A percentile compares a stretch with the other conserved stretches of the same genome.
Conservation (phyloP, 2,329 filamentous ascomycete genomes). For the Penicillium nordicum region DNA sequence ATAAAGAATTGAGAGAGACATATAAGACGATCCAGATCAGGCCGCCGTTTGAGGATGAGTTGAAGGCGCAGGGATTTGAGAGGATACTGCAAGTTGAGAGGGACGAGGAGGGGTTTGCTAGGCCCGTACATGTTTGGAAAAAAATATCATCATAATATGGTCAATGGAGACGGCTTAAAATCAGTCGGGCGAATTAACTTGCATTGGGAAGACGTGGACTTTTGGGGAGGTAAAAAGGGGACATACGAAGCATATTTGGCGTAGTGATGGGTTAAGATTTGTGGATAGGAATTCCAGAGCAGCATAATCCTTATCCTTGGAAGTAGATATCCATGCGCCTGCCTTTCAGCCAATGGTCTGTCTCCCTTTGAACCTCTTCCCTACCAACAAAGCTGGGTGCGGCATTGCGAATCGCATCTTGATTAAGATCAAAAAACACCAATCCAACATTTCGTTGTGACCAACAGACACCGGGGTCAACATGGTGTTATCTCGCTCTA, state of each 20-base stretch:
- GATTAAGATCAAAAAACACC: no score
- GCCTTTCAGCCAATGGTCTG: no score
- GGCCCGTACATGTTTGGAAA: conserved; percentile 27
- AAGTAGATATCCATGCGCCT: no score
- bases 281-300: no score
- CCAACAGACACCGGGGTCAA: no score
- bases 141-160: conserved; percentile 8
- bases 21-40: conserved; percentile 25
- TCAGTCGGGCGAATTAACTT: neutral
- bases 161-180: neutral
- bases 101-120: conserved; percentile 25
- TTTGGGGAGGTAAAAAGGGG: neutral
- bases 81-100: conserved; percentile 22
- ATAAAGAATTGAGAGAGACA: conserved; percentile 26
- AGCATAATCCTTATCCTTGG: no score
- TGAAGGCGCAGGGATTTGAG: conserved; percentile 23
- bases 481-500: no score
- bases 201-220: neutral
- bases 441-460: no score
- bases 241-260: neutral
- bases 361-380: no score
- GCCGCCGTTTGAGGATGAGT: conserved; percentile 23
- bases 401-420: no score
- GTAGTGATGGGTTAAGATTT: no score
- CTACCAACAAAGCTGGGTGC: no score